Conservation (phyloP, 495 filamentous ascomycete genomes). For the Penicillium pulvis region DNA sequence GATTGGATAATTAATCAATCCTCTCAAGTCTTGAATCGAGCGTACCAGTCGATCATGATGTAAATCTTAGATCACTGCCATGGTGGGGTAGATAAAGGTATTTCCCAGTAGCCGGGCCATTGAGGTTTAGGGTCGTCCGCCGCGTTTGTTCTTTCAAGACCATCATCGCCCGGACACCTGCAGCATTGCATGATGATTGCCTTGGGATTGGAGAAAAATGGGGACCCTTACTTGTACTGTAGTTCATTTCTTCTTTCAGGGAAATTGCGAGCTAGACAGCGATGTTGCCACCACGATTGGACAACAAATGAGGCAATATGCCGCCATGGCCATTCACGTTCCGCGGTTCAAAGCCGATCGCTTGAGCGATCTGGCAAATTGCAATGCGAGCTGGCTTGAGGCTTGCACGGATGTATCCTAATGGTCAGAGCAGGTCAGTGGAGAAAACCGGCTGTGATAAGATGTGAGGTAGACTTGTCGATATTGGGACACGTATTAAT, state of each 20-base stretch:
- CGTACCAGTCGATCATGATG: slow-evolving; percentile 24
- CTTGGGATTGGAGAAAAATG: slow-evolving; percentile 16
- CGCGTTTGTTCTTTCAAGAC: slow-evolving; percentile 25
- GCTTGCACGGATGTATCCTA: slow-evolving; percentile 21
- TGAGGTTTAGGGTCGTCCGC: too few species aligned
- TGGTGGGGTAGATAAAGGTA: slow-evolving; percentile 25
- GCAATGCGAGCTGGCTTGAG: slow-evolving; percentile 25
- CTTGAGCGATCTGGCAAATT: slow-evolving; percentile 17
- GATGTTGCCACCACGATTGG: slow-evolving; percentile 32
- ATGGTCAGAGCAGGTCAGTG: slow-evolving; percentile 22
- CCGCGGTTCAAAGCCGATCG: slow-evolving; percentile 2
- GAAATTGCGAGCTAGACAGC: slow-evolving; percentile 29
- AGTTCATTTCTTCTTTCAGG: slow-evolving; percentile 21
- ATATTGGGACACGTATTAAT: slow-evolving; percentile 31
- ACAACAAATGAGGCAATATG: slow-evolving; percentile 35
- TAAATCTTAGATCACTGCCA: slow-evolving; percentile 20
- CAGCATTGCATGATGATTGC: slow-evolving; percentile 34
- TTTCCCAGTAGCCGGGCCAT: slow-evolving; percentile 19
- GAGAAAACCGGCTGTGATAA: slow-evolving; percentile 25
- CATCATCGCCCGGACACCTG: slow-evolving; percentile 26
- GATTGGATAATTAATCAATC: slow-evolving; percentile 26
- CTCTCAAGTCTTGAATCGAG: slow-evolving; percentile 27
- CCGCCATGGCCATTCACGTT: slow-evolving; percentile 11
- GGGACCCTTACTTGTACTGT: slow-evolving; percentile 1
- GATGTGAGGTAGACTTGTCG: slow-evolving; percentile 9